phyloP scores from a whole-genome alignment of 1,284 basidiomycete species.

The Ceratobasidium papillatum region DNA sequence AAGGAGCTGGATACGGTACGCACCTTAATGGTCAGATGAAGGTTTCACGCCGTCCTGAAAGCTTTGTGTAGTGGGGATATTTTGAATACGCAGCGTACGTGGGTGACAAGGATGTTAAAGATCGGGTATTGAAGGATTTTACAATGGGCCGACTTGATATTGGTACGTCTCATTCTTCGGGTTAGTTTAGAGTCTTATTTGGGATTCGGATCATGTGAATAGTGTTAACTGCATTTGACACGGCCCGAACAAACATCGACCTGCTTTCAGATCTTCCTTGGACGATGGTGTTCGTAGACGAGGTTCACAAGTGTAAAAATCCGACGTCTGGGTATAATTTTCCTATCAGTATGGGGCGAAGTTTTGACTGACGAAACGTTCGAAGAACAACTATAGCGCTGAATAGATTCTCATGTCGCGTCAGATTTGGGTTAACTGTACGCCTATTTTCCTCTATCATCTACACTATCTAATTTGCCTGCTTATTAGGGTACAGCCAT shows the following conservation, averaged over 20 bases:
- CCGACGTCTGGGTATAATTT: conserved; percentile 55
- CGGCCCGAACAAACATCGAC: conserved; percentile 72
- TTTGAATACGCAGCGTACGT: conserved; percentile 79
- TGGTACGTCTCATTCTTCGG: conserved; percentile 55
- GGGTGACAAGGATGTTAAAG: conserved; percentile 61
- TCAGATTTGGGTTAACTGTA: conserved; percentile 77
- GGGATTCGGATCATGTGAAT: conserved; percentile 39
- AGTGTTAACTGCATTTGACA: conserved; percentile 79
- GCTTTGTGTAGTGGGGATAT: conserved; percentile 69
- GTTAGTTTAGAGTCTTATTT: conserved; percentile 33
- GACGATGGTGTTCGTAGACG: conserved; percentile 80
- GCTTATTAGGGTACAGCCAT: conserved; percentile 71
- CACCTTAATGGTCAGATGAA: conserved; percentile 44
- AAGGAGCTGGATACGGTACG: conserved; percentile 75
- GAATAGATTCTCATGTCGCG: conserved; percentile 66
- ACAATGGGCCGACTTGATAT: conserved; percentile 77
- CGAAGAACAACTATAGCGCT: conserved; percentile 66
- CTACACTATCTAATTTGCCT: too few species aligned
- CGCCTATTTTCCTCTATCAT: neutral
- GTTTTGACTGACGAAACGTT: conserved; percentile 34
- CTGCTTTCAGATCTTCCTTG: conserved; percentile 69
- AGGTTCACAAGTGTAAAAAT: conserved; percentile 85
- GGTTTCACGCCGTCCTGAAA: too few species aligned
- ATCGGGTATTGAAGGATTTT: conserved; percentile 69
- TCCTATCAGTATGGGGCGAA: neutral